These are phyloP conservation scores for Pseudoperonospora humuli DNA, from an alignment of 352 stramenopile species.

Conservation along the genomic window DNA sequence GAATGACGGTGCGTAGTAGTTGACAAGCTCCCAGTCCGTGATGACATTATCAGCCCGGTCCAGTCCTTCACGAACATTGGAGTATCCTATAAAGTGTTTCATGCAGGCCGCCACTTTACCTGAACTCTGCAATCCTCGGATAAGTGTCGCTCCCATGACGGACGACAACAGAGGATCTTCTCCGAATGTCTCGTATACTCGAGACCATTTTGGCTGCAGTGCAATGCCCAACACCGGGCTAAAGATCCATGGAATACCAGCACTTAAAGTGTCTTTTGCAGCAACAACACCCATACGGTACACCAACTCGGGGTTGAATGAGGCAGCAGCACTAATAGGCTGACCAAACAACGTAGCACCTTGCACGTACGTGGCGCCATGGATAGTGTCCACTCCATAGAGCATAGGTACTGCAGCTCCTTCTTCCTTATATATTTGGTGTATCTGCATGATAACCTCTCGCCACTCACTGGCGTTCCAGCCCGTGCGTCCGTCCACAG, in stretches of 20 bases:
- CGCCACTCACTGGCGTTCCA: constrained; percentile 71
- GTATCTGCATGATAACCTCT: constrained; percentile 54
- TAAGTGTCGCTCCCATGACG: too few relatives aligned
- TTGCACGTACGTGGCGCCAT: constrained; percentile 86
- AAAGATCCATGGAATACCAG: constrained; percentile 89
- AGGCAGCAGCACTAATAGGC: constrained; percentile 81
- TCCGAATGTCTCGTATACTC: constrained; percentile 91
- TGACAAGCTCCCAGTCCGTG: constrained; percentile 59
- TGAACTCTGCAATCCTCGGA: too few relatives aligned
- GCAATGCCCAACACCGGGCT: constrained; percentile 82
- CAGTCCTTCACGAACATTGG: constrained; percentile 37
- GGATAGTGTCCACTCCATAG: constrained; percentile 87
- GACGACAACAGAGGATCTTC: constrained; percentile 86
- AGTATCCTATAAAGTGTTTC: too few relatives aligned
- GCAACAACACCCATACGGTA: constrained; percentile 63
- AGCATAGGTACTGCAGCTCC: constrained; percentile 61
- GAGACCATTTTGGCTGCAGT: constrained; percentile 75
- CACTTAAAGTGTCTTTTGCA: constrained; percentile 78
- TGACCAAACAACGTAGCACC: constrained; percentile 80
- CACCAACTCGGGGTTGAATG: constrained; percentile 81
- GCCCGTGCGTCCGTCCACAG: constrained; percentile 36
- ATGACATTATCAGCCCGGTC: constrained; percentile 68
- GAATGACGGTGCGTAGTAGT: constrained; percentile 73
- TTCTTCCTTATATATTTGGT: constrained; percentile 52
- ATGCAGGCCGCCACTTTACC: too few relatives aligned